Evolutionary conservation across 331 rosid species (phyloP), one percentile per base, ranked within the genome.

Genomic region (Acacia pycnantha): DNA sequence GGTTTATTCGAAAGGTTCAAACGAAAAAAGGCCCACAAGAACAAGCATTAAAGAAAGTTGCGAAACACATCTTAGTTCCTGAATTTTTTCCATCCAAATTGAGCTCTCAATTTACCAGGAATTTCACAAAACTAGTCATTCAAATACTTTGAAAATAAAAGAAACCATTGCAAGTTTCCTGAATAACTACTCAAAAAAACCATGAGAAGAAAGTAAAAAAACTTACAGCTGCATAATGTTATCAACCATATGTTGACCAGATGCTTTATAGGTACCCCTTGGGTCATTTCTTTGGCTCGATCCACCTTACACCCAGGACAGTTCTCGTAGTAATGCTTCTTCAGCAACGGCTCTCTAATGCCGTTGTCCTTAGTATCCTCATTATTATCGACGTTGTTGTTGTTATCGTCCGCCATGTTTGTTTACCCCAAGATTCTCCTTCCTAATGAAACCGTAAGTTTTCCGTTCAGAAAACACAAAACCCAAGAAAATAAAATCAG

Each of bases 241-340:
- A 84, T 72, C 53, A 82, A 24, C 90, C 90, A 87, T 15, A 77
- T 84, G 16, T 72, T 74, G 11, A 82, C 11, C 18, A 87, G 84
- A 72, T 87, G 76, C 44, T 82, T 59, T 11, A 84, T 0, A 14
- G 88, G 68, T 5, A 84, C 79, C 33, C 86, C 88, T 12, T 22
- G 48, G 4, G 70, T 43, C 33, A 18, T 56, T 29, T 82, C 88
- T 75, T 84, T 87, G 11, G 83, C 73, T 78, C 82, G 71, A 4
- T 87, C 88, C 46, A 82, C 88, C 41, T 87, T 79, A 64, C 90
- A 87, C 8, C 88, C 90, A 3, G 90, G 86, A 47, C 90, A 87
- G 73, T 87, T 79, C 37, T 87, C 82, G 48, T 74, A 71, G 35
- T 87, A 87, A 2, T 37, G 48, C 31, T 82, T 82, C 78, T 70